Evolutionary conservation across 768 basidiomycete species (phyloP), one percentile per base, ranked within the genome.

Genomic region (Serendipita sp.): DNA sequence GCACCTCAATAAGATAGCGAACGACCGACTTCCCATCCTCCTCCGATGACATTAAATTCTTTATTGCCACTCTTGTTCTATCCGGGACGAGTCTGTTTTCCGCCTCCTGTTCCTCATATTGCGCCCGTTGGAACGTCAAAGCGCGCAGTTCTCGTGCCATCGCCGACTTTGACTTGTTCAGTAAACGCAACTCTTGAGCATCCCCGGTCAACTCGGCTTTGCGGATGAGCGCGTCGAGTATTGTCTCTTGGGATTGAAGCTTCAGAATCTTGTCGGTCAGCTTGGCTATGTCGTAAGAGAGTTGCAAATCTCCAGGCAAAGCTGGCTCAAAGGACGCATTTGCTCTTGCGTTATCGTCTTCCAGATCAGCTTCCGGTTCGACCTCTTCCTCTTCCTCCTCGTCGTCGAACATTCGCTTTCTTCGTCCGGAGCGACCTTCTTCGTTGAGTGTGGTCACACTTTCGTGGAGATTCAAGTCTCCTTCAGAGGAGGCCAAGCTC

Each of bases 141-240:
- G 91, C 86, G 31, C 93, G 79, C 42, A 93, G 75, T 69, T 98
- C 93, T 62, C 90, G 77, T 16, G 77, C 81, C 75, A 98, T 81
- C 0, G 89, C 82, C 7, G 85, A 79, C 70, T 87, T 89, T 1
- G 92, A 94, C 68, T 83, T 87, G 64, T 77, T 81, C 53, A 98
- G 81, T 45, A 98, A 78, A 63, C 80, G 81, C 22, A 95, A 79
- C 72, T 98, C 94, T 68, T 87, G 84, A 1, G 81, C 82, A 69
- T 90, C 92, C 0, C 94, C 96, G 3, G 90, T 90, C 42, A 98
- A 75, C 69, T 98, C 96, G 0, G 96, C 96, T 71, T 95, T 94
- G 68, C 89, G 89, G 69, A 96, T 90, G 45, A 98, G 75, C 1
- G 84, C 88, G 64, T 89, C 86, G 3, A 99, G 79, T 75, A 91